Evolutionary conservation across 1,139 yeast species (phyloP).

Genomic region (Nakaseomyces kungkrabaensis): DNA sequence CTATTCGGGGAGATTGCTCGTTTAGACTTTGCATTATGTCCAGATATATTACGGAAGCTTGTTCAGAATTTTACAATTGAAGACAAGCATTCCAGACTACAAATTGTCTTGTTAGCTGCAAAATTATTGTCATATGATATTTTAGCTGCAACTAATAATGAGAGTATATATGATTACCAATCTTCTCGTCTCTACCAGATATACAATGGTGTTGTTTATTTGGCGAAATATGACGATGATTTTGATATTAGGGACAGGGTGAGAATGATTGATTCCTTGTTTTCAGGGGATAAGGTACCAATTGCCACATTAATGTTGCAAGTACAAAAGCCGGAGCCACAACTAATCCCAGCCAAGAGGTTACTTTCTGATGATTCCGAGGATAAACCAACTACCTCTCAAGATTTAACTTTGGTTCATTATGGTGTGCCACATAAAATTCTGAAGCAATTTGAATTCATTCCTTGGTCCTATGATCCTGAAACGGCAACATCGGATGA

Average conservation of each 20-base stretch:
- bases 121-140: constrained; percentile 54
- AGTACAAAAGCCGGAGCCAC: constrained; percentile 59
- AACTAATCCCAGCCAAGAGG: constrained; percentile 28
- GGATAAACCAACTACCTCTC: background rate
- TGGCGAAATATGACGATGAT: constrained; percentile 64
- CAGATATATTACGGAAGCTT: constrained; percentile 62
- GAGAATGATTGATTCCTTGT: constrained; percentile 51
- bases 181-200: constrained; percentile 41
- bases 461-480: background rate
- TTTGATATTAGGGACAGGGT: constrained; percentile 83
- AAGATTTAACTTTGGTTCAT: background rate
- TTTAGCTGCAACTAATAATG: constrained; percentile 12
- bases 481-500: background rate
- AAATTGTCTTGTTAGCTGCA: constrained; percentile 63
- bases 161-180: constrained; percentile 25
- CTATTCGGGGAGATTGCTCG: constrained; percentile 70
- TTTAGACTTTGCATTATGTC: constrained; percentile 47
- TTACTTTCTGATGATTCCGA: background rate
- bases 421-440: background rate
- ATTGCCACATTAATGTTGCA: constrained; percentile 71
- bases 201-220: constrained; percentile 52
- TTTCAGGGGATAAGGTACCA: constrained; percentile 35
- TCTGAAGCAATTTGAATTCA: background rate
- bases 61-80: constrained; percentile 51
- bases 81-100: constrained; percentile 51